Conservation (phyloP, 2,329 filamentous ascomycete genomes). For the Trichoderma oligosporum region DNA sequence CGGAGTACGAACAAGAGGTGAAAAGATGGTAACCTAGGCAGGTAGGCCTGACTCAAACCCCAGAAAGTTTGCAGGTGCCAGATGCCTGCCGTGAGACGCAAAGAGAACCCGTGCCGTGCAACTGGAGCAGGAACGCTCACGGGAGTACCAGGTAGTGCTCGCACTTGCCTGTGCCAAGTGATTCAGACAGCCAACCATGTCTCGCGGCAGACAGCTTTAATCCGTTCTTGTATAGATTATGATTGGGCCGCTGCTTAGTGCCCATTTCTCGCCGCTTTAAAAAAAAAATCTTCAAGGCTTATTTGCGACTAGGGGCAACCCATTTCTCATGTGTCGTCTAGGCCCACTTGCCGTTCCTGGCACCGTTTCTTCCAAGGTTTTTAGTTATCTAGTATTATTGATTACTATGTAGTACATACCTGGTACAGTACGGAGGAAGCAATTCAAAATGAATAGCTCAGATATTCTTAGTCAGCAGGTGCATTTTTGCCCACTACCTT, state of each 20-base stretch:
- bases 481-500: too few species aligned
- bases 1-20: not conserved
- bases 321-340: too few species aligned
- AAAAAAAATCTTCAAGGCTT: not conserved
- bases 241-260: constrained; percentile 5
- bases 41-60: constrained; percentile 9
- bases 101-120: not conserved
- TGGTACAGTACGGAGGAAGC: too few species aligned
- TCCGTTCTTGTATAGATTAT: not conserved
- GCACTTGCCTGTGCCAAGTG: not conserved
- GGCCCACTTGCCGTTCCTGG: constrained; percentile 14
- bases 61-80: not conserved
- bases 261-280: constrained; percentile 5
- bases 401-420: too few species aligned
- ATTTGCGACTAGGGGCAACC: too few species aligned
- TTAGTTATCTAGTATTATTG: too few species aligned
- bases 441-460: too few species aligned
- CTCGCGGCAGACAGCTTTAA: constrained; percentile 14
- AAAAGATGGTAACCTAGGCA: not conserved
- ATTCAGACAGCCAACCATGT: constrained; percentile 4
- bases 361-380: too few species aligned
- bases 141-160: not conserved
- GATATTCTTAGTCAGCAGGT: too few species aligned
- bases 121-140: constrained; percentile 11
- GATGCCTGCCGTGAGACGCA: not conserved